phyloP scores from a whole-genome alignment of 805 yeast genomes.

The Tetrapisispora fleetii region DNA sequence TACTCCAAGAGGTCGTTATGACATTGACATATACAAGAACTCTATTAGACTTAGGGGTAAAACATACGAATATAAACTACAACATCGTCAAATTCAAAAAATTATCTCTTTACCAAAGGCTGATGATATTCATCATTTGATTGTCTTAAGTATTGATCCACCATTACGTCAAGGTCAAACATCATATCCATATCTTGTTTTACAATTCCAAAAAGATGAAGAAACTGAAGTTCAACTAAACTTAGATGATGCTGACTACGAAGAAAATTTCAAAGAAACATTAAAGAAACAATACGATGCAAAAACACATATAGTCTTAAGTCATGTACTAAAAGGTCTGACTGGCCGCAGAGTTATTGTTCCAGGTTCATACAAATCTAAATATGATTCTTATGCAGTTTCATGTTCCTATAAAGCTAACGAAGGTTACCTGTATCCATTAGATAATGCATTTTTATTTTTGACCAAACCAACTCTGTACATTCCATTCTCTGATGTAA shows the following conservation, averaged over 20 bases:
- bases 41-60: slow-evolving; percentile 91
- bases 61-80: slow-evolving; percentile 93
- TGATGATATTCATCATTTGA: slow-evolving; percentile 81
- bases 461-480: slow-evolving; percentile 90
- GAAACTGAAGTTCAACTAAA: slow-evolving; percentile 86
- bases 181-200: slow-evolving; percentile 80
- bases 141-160: slow-evolving; percentile 88
- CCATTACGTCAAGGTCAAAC: slow-evolving; percentile 98
- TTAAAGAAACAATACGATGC: slow-evolving; percentile 70
- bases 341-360: slow-evolving; percentile 76
- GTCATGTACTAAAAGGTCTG: slow-evolving; percentile 82
- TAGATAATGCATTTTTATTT: slow-evolving; percentile 83
- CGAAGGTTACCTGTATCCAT: slow-evolving; percentile 88
- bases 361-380: slow-evolving; percentile 74
- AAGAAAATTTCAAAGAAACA: slow-evolving; percentile 62
- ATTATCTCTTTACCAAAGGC: slow-evolving; percentile 89
- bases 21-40: slow-evolving; percentile 82
- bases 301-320: slow-evolving; percentile 75
- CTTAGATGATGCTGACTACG: slow-evolving; percentile 71
- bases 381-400: slow-evolving; percentile 74
- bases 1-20: slow-evolving; percentile 98
- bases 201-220: slow-evolving; percentile 86
- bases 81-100: slow-evolving; percentile 80
- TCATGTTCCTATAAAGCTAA: slow-evolving; percentile 89
- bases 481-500: slow-evolving; percentile 77